Evolutionary conservation across 2,329 filamentous ascomycete species (phyloP).

Genomic region (Akanthomyces muscarius): DNA sequence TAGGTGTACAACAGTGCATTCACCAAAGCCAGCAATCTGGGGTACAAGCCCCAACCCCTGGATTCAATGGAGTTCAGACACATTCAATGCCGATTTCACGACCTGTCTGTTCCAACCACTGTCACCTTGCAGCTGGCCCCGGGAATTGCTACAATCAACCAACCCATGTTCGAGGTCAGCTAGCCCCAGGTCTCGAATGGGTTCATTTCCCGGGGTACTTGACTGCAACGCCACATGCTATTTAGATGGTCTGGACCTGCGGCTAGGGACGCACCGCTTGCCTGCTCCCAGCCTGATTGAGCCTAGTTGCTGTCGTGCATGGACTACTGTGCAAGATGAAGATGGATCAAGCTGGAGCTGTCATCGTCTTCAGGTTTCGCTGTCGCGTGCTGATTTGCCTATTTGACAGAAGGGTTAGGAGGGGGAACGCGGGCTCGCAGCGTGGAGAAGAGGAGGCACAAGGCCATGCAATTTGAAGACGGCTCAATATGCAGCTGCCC

Average conservation of each 20-base stretch:
- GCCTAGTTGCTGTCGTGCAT: constrained; percentile 4
- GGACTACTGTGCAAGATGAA: background rate
- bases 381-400: constrained; percentile 14
- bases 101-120: too few relatives aligned
- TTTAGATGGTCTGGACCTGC: constrained; percentile 3
- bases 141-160: too few relatives aligned
- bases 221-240: constrained; percentile 6
- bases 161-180: too few relatives aligned
- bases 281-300: constrained; percentile 1
- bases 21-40: too few relatives aligned
- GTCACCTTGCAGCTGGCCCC: background rate
- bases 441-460: background rate
- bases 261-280: background rate
- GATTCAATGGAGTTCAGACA: too few relatives aligned
- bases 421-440: background rate
- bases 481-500: background rate
- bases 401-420: background rate
- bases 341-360: background rate
- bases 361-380: background rate
- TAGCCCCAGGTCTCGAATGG: background rate
- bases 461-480: background rate
- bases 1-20: too few relatives aligned
- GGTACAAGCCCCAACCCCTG: too few relatives aligned
- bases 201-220: constrained; percentile 8
- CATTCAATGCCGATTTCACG: too few relatives aligned